Conservation (phyloP, 2,329 filamentous ascomycete species). For the Trichoderma koningii region DNA sequence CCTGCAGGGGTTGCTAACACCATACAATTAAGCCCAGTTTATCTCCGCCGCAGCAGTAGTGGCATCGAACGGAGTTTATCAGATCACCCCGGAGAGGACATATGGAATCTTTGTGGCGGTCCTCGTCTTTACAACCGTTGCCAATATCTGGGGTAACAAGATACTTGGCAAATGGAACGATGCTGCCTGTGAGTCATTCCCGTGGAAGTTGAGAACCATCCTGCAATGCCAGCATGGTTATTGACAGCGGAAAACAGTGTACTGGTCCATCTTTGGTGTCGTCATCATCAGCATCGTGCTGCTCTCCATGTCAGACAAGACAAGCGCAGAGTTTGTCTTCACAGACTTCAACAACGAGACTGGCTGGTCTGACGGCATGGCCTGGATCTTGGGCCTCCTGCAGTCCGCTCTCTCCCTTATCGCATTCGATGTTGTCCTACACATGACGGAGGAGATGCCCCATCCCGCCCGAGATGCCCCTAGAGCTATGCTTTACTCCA, state of each 20-base stretch:
- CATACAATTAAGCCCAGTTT: slow-evolving; percentile 2
- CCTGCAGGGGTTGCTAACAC: not conserved
- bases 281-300: slow-evolving; percentile 19
- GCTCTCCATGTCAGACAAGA: slow-evolving; percentile 20
- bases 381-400: slow-evolving; percentile 15
- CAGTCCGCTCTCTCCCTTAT: slow-evolving; percentile 20
- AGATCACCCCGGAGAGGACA: slow-evolving; percentile 9
- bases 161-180: slow-evolving; percentile 19
- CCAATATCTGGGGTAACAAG: slow-evolving; percentile 20
- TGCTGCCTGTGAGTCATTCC: not conserved
- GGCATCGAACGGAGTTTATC: slow-evolving; percentile 16
- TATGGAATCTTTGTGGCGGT: slow-evolving; percentile 19
- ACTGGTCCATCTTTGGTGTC: slow-evolving; percentile 14
- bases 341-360: slow-evolving; percentile 20
- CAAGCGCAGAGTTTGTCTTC: slow-evolving; percentile 19
- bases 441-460: slow-evolving; percentile 23
- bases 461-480: slow-evolving; percentile 7
- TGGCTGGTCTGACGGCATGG: slow-evolving; percentile 22
- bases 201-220: not conserved
- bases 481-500: slow-evolving; percentile 20
- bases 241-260: not conserved
- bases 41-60: slow-evolving; percentile 19
- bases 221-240: not conserved
- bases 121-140: slow-evolving; percentile 16
- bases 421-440: slow-evolving; percentile 12